Percentiles rank a stretch among this genome's conserved stretches.
These are phyloP conservation scores for Sordariomycetes sp. DNA, from an alignment of 2,329 filamentous ascomycete genomes.

Conservation along the genomic window DNA sequence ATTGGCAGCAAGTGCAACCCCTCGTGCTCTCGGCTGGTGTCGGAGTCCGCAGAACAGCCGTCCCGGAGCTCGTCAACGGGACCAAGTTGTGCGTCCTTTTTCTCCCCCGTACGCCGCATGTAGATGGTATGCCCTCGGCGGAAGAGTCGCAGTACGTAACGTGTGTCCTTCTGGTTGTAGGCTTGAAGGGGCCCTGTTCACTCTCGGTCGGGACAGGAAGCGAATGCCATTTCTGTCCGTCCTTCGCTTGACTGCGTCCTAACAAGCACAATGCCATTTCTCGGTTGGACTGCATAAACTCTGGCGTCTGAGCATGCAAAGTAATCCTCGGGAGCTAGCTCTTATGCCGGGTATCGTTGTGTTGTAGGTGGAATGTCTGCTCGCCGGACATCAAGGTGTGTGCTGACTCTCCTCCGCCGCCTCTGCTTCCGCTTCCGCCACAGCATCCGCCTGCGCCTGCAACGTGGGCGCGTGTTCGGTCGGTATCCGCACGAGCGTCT, in stretches of 20 bases:
- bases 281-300: not conserved
- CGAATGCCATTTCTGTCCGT: not conserved
- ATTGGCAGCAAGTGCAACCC: not conserved
- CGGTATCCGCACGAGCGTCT: slow-evolving; percentile 74
- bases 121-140: too few species aligned
- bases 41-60: too few species aligned
- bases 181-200: too few species aligned
- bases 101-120: too few species aligned
- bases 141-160: too few species aligned
- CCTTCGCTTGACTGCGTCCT: not conserved
- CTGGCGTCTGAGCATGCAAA: not conserved
- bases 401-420: slow-evolving; percentile 17
- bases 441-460: slow-evolving; percentile 45
- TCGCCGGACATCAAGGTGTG: not conserved
- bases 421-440: slow-evolving; percentile 5
- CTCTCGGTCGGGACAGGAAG: too few species aligned
- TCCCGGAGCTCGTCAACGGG: too few species aligned
- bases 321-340: not conserved
- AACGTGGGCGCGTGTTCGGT: slow-evolving; percentile 60
- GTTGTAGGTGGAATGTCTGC: not conserved
- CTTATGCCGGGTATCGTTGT: not conserved
- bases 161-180: too few species aligned
- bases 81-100: too few species aligned
- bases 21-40: too few species aligned
- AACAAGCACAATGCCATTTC: not conserved